Base-by-base conservation (phyloP, 495 filamentous ascomycete genomes). In the Pyrenopolyporus hunteri region DNA sequence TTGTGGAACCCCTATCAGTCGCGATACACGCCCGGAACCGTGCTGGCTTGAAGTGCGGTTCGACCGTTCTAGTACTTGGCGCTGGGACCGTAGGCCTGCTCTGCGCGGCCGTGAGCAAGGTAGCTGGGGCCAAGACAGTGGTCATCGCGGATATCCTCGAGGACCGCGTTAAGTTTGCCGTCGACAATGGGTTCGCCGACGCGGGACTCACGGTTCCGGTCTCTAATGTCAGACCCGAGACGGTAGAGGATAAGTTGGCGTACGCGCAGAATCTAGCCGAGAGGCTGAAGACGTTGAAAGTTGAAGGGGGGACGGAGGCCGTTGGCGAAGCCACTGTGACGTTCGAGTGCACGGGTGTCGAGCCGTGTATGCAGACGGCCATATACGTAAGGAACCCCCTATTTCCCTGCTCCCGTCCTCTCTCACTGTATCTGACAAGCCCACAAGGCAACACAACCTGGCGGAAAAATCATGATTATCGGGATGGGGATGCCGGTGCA, bases 401-500 rank as follows among this genome's bases (percentile, higher is more conserved):
- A n/a, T 47, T 29, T 13, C 14, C 32, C 37, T 17, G 6, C 11
- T 5, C 10, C 20, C 1, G 6, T 11, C 13, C 22, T 44, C 32
- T 36, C 11, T 29, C 8, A 31, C 17, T 6, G 10, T 13, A 9
- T 33, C 58, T 70, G 48, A 72, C 51, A 16, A 32, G 4, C 6
- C 3, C 22, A 13, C 25, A 23, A 84, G 82, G 73, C 89, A 6
- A 87, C 91, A 2, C 79, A 81, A 22, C 83, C 93, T 0, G 93
- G 93, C 7, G 91, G 92, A 11, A 85, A 85, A 43, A 77, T 97
- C 31, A 85, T 97, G 75, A 81, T 96, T 52, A 89, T 98, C 48
- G 93, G 93, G n/a, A 97, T 98, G 92, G 93, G 93, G 16, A 89
- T 82, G 37, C 92, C 93, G 1, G 80, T 95, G 39, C 90, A 95